A percentile compares a stretch with the other conserved stretches of the same genome.
Conservation (phyloP, 768 basidiomycete genomes). For the Boletus huronensis region DNA sequence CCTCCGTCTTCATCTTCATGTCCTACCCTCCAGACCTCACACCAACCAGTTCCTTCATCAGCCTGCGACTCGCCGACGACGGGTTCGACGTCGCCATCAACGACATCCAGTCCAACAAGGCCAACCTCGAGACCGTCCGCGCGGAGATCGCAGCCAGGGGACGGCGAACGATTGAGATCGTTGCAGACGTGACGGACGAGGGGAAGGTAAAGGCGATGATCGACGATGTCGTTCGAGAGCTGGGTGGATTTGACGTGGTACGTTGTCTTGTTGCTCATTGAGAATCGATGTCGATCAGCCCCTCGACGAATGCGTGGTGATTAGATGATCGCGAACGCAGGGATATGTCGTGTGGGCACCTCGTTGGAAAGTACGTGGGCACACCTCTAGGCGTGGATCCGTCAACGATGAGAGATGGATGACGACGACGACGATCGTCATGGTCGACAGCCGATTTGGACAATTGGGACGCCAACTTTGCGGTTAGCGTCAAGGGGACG, state of each 20-base stretch:
- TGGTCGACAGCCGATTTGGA: slow-evolving; percentile 12
- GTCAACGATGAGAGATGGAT: no score
- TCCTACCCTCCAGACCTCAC: not conserved
- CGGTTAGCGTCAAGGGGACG: slow-evolving; percentile 14
- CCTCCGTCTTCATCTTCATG: not conserved
- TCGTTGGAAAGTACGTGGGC: slow-evolving; percentile 5
- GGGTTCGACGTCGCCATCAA: slow-evolving; percentile 48
- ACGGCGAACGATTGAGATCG: not conserved
- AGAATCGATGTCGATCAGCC: not conserved
- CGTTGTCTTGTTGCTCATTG: not conserved
- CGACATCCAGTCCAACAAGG: slow-evolving; percentile 30
- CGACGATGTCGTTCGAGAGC: not conserved
- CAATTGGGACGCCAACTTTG: slow-evolving; percentile 27
- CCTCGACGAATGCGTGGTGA: not conserved
- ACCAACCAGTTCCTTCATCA: slow-evolving; percentile 25
- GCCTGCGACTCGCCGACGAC: slow-evolving; percentile 39
- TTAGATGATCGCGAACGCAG: slow-evolving; percentile 20
- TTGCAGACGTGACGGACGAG: slow-evolving; percentile 5
- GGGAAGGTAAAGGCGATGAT: slow-evolving; percentile 13
- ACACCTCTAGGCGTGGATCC: not conserved
- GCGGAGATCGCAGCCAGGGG: not conserved
- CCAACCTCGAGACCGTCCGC: slow-evolving; percentile 1
- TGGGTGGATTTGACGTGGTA: slow-evolving; percentile 18
- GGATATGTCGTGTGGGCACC: slow-evolving; percentile 5
- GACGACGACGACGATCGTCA: no score